A percentile compares a stretch with the other conserved stretches of the same genome.
phyloP scores from a whole-genome alignment of 1,284 basidiomycete genomes.

The Meripilus lineatus region DNA sequence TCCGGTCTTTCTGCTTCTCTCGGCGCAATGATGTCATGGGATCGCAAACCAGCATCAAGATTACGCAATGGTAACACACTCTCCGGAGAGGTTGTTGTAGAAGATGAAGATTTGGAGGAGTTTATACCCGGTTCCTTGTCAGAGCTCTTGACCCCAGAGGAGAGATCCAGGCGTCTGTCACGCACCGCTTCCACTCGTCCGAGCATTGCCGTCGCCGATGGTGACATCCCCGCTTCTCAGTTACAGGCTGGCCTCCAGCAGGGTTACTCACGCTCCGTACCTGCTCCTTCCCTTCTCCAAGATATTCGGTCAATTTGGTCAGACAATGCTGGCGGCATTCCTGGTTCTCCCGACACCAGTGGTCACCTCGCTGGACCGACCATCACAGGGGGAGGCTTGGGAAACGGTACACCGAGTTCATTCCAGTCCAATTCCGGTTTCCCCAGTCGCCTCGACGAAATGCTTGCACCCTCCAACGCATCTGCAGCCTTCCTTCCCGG shows the following conservation, averaged over 20 bases:
- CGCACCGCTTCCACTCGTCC: slow-evolving; percentile 48
- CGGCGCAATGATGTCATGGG: slow-evolving; percentile 35
- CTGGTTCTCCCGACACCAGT: slow-evolving; percentile 22
- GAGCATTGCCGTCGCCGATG: slow-evolving; percentile 16
- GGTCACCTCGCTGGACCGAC: slow-evolving; percentile 16
- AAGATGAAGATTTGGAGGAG: slow-evolving; percentile 80
- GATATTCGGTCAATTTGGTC: slow-evolving; percentile 76
- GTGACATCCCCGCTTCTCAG: no score
- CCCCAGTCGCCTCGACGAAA: slow-evolving; percentile 34
- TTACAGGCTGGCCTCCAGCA: slow-evolving; percentile 10
- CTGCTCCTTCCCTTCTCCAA: slow-evolving; percentile 65
- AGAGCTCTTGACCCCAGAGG: slow-evolving; percentile 85
- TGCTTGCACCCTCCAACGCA: slow-evolving; percentile 51
- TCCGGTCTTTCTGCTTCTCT: slow-evolving; percentile 43
- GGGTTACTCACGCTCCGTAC: slow-evolving; percentile 68
- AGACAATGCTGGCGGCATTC: slow-evolving; percentile 28
- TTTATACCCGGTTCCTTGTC: slow-evolving; percentile 82
- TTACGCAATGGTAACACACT: slow-evolving; percentile 13
- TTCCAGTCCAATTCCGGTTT: slow-evolving; percentile 41
- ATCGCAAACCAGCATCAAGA: slow-evolving; percentile 18
- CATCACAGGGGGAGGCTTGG: slow-evolving; percentile 26
- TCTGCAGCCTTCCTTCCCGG: slow-evolving; percentile 74
- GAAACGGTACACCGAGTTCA: slow-evolving; percentile 41
- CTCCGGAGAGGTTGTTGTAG: slow-evolving; percentile 43
- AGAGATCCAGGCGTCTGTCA: slow-evolving; percentile 73